phyloP scores from a whole-genome alignment of 495 filamentous ascomycete genomes.

The Penicillium herquei region DNA sequence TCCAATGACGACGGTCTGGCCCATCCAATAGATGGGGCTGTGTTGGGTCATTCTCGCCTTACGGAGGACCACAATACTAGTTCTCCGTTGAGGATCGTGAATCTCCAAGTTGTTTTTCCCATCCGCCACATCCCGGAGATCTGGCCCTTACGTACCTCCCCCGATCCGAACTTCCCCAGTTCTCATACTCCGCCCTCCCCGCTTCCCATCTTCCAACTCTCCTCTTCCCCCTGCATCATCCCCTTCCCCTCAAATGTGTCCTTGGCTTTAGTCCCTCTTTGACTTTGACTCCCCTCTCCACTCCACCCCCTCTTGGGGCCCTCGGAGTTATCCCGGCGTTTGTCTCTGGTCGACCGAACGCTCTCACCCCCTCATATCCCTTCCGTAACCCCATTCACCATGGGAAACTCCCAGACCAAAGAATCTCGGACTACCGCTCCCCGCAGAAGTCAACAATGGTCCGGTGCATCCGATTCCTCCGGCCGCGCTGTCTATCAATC shows the following conservation, averaged over 20 bases:
- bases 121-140: conserved; percentile 23
- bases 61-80: neutral
- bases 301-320: conserved; percentile 17
- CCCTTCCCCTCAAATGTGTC: conserved; percentile 6
- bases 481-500: conserved; percentile 40
- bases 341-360: conserved; percentile 4
- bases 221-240: conserved; percentile 9
- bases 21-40: neutral
- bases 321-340: conserved; percentile 17
- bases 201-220: conserved; percentile 15
- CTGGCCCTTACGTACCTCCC: conserved; percentile 10
- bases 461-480: conserved; percentile 34
- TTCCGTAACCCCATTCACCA: conserved; percentile 23
- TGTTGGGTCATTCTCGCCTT: neutral
- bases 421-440: conserved; percentile 47
- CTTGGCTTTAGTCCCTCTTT: conserved; percentile 3
- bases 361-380: conserved; percentile 5
- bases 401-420: conserved; percentile 64
- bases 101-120: neutral
- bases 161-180: conserved; percentile 22
- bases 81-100: neutral
- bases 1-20: conserved; percentile 7
- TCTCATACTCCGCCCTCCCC: conserved; percentile 17
- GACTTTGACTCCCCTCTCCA: conserved; percentile 5
- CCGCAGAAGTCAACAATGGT: conserved; percentile 37